A percentile compares a stretch with the other conserved stretches of the same genome.
Conservation (phyloP, 75 land plant genomes). For the Pseudotsuga menziesii region DNA sequence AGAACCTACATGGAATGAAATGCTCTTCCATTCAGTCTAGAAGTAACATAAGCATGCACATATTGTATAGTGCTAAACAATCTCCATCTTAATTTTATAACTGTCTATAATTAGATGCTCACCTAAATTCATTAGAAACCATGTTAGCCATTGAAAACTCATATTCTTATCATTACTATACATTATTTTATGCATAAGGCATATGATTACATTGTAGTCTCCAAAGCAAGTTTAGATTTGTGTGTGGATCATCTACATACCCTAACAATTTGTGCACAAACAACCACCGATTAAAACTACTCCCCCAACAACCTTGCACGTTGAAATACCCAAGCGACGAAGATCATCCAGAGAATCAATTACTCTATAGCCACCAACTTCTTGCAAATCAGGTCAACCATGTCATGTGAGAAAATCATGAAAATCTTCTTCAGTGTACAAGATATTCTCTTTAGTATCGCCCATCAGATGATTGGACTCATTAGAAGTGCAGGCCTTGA, state of each 20-base stretch:
- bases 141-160: neutral
- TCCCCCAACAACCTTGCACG: constrained; percentile 35
- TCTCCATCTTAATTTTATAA: neutral
- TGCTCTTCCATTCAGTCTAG: neutral
- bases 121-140: neutral
- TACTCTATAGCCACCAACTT: constrained; percentile 55
- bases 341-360: constrained; percentile 74
- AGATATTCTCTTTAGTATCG: constrained; percentile 66
- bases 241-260: too few relatives aligned
- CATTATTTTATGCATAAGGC: constrained; percentile 3
- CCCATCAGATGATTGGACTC: constrained; percentile 54
- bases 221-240: neutral
- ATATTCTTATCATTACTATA: neutral
- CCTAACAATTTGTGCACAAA: too few relatives aligned
- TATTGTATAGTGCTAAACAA: neutral
- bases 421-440: constrained; percentile 87
- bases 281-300: neutral
- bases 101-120: neutral
- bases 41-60: neutral
- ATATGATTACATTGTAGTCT: neutral
- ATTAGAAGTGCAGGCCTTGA: constrained; percentile 70
- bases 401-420: constrained; percentile 67
- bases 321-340: constrained; percentile 42
- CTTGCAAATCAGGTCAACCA: constrained; percentile 67
- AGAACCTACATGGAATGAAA: neutral